phyloP scores from a whole-genome alignment of 2,329 filamentous ascomycete genomes.

The Exutisphaerella laricina region DNA sequence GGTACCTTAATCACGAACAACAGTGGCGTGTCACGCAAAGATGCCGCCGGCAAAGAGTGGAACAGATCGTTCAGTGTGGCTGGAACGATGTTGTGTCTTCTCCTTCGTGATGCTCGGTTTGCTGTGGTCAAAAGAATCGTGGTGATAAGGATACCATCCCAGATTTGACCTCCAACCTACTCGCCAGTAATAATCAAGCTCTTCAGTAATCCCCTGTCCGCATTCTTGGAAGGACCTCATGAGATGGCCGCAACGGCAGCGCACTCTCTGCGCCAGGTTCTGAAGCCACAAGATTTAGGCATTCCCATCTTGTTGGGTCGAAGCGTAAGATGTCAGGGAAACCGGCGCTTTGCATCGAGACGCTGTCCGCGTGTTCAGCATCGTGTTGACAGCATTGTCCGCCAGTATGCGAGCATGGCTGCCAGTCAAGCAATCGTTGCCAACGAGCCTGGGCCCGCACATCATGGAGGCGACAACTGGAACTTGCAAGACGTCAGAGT shows the following conservation, averaged over 20 bases:
- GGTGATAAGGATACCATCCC: no score
- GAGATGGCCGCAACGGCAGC: background rate
- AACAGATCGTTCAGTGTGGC: no score
- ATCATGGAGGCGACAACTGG: conserved; percentile 19
- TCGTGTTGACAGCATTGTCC: background rate
- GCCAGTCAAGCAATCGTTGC: conserved; percentile 18
- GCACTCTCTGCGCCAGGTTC: background rate
- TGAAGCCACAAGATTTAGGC: background rate
- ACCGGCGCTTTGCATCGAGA: background rate
- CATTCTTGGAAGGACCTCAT: no score
- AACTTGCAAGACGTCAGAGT: conserved; percentile 15
- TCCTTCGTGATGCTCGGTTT: no score
- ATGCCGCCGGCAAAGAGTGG: no score
- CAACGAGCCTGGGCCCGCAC: conserved; percentile 11
- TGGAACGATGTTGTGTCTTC: no score
- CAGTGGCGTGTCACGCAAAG: no score
- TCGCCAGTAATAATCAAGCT: no score
- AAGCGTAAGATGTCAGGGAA: background rate
- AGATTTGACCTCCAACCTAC: no score
- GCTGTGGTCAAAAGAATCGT: no score
- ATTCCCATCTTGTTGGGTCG: background rate
- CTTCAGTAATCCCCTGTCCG: no score
- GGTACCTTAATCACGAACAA: no score
- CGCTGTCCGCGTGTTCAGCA: background rate
- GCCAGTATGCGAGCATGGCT: conserved; percentile 13